Base-by-base conservation (phyloP, 495 filamentous ascomycete genomes). In the Penicillium antarcticum region DNA sequence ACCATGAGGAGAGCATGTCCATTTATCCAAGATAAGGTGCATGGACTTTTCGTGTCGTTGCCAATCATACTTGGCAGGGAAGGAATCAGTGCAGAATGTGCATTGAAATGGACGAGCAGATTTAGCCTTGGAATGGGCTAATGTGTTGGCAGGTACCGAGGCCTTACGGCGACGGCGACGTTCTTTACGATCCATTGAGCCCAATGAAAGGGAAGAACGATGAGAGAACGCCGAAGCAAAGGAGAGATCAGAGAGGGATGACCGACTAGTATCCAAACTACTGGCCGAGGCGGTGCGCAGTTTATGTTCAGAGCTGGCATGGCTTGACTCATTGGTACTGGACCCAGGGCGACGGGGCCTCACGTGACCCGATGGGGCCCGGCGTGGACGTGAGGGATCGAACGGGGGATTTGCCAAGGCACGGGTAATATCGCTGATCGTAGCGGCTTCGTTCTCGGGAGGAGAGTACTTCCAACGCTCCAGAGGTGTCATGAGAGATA, bases 31-130 rank as follows among this genome's bases (percentile, higher is more conserved):
- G 19, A 84, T 85, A 32, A 95, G 62, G 65, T 95, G 89, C 44
- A 92, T 73, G 8, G 88, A 89, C 61, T 92, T 95, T 65, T 95
- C 89, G 69, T 95, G 89, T 34, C 89, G 80, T 61, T 91, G 87
- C 89, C 89, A 95, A 69, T 95, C 89, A 68, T 92, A 90, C 65
- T 95, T 95, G 33, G 87, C 88, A 52, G 86, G 83, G 68, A 94
- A 95, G 0, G 85, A 86, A 53, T 92, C 88, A 9, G 87, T 89
- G 63, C 89, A 95, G 74, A 95, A 95, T n/a, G 89, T 95, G 64
- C 89, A 95, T 68, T 92, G 87, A 65, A 85, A 95, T 13, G 87
- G 72, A 48, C 74, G 73, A 54, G 63, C 55, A 17, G 66, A 60
- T 41, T 67, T 65, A 35, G 65, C 63, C 55, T 75, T 75, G 19